Evolutionary conservation across 2,329 filamentous ascomycete species (phyloP), one percentile per base, ranked within the genome.

Genomic region (Lecanoromycetidae sp.): DNA sequence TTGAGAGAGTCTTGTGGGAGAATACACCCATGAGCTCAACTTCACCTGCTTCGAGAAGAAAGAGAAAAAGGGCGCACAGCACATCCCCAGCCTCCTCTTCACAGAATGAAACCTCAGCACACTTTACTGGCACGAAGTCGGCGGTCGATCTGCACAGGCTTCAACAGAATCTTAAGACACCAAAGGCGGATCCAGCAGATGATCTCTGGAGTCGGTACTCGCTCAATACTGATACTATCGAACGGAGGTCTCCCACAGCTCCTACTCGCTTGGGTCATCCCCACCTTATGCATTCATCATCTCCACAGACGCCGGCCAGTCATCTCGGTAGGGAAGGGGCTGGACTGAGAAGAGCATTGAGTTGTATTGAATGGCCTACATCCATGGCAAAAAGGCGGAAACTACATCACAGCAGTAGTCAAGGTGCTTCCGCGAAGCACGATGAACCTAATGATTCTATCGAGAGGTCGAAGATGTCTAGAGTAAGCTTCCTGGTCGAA

Each of bases 141-240:
- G 53, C 71, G 0, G 66, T 80, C 51, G 77, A 83, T 55, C 64
- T 80, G 32, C 73, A 77, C 57, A 71, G 72, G 52, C 63, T 81
- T 34, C 72, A 75, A 32, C 69, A 73, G 45, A 69, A 76, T 0
- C 63, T 84, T 35, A 79, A 75, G 54, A 82, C 81, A 1, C 80
- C 80, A 10, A 76, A 82, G 53, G 74, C 79, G 26, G 83, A 88
- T 57, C 81, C 84, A 30, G 82, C 82, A 2, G 64, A 81, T 26
- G 82, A 88, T 53, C 64, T 88, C 2, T 90, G 84, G 84, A 84
- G 83, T 56, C 78, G 82, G 44, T 87, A 85, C 59, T 75, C 82
- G 30, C 60, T 68, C 12, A 63, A 71, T 52, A 55, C 64, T 44
- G 62, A 64, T 36, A 60, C 64, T 6, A 61, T 66, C 1, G 74